Evolutionary conservation across 768 basidiomycete species (phyloP).

Genomic region (Lactifluus piperatus): DNA sequence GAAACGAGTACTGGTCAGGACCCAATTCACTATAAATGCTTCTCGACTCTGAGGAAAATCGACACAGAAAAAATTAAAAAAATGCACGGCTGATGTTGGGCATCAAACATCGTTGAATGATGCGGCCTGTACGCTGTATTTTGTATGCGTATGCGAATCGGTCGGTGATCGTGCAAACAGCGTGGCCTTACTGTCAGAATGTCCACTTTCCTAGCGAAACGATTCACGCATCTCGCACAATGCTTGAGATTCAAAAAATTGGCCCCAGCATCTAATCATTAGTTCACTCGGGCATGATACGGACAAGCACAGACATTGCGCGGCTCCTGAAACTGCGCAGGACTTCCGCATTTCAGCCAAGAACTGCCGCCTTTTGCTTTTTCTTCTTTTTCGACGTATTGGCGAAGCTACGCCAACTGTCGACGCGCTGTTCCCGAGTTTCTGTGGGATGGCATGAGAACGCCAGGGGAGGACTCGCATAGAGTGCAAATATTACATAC

Average conservation of each 20-base stretch:
- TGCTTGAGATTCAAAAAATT: background rate
- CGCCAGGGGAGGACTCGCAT: background rate
- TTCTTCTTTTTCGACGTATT: slow-evolving; percentile 74
- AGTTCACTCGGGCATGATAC: slow-evolving; percentile 5
- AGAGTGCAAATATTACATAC: slow-evolving; percentile 41
- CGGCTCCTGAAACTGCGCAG: background rate
- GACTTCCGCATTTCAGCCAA: slow-evolving; percentile 37
- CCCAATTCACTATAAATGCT: background rate
- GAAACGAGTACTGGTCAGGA: background rate
- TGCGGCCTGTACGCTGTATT: background rate
- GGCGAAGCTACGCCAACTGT: slow-evolving; percentile 72
- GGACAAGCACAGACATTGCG: slow-evolving; percentile 11
- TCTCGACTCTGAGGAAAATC: too few species aligned
- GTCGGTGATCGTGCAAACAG: background rate
- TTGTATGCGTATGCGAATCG: background rate
- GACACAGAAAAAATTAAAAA: background rate
- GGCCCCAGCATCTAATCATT: slow-evolving; percentile 11
- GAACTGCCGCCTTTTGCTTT: slow-evolving; percentile 56
- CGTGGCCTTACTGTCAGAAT: background rate
- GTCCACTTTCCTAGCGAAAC: background rate
- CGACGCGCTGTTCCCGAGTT: slow-evolving; percentile 72
- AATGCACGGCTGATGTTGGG: background rate
- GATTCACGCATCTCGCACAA: background rate
- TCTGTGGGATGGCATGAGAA: slow-evolving; percentile 33
- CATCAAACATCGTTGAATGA: background rate